Percentiles rank a stretch among this genome's conserved stretches.
Evolutionary conservation across 352 stramenopile species (phyloP).

Genomic region (Globisporangium apiculatum): DNA sequence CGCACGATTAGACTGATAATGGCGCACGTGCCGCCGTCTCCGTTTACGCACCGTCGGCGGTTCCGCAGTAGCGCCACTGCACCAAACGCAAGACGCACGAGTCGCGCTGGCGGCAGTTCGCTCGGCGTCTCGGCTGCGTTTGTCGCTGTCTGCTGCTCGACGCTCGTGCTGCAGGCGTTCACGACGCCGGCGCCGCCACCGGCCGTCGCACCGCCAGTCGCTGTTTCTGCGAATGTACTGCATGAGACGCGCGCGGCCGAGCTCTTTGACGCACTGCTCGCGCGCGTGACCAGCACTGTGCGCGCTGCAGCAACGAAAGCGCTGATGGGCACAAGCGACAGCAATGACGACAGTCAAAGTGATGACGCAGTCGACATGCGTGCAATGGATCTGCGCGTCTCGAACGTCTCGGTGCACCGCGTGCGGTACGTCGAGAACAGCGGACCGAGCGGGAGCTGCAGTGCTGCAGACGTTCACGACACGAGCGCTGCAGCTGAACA

Average conservation of each 20-base stretch:
- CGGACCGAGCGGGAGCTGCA: background rate
- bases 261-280: slow-evolving; percentile 4
- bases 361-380: slow-evolving; percentile 12
- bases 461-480: background rate
- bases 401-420: slow-evolving; percentile 55
- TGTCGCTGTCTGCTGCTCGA: slow-evolving; percentile 13
- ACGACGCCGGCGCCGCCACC: slow-evolving; percentile 2
- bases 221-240: background rate
- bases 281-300: slow-evolving; percentile 2
- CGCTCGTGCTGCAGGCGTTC: slow-evolving; percentile 13
- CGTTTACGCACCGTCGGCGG: background rate
- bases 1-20: no score
- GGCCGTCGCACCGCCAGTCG: background rate
- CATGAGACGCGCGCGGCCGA: background rate
- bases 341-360: slow-evolving; percentile 7
- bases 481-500: background rate
- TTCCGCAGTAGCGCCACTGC: background rate
- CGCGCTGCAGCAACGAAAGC: slow-evolving; percentile 14
- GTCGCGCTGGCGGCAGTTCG: background rate
- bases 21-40: no score
- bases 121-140: slow-evolving; percentile 9
- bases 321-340: slow-evolving; percentile 16
- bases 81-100: background rate
- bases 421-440: slow-evolving; percentile 35
- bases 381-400: slow-evolving; percentile 29